A percentile compares a stretch with the other conserved stretches of the same genome.
Conservation (phyloP, 352 stramenopile species). For the Phytophthora cajani region DNA sequence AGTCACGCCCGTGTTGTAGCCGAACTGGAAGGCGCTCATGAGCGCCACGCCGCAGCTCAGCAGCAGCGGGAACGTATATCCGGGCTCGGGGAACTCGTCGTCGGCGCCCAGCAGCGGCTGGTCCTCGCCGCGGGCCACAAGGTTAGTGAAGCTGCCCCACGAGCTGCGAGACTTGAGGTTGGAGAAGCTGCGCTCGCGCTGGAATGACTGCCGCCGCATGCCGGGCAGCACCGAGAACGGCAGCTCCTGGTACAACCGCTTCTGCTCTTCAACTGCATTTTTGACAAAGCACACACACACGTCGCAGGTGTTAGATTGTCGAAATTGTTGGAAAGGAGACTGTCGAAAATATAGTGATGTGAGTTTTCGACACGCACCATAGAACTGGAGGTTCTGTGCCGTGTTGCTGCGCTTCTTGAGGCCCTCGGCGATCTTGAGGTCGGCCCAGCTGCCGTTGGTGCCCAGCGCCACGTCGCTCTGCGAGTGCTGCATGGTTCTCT, state of each 20-base stretch:
- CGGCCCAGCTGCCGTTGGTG: constrained; percentile 69
- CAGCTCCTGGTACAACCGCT: constrained; percentile 76
- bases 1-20: constrained; percentile 79
- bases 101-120: constrained; percentile 66
- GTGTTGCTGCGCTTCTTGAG: constrained; percentile 84
- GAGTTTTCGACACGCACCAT: constrained; percentile 43
- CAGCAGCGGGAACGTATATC: constrained; percentile 73
- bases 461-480: constrained; percentile 74
- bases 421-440: constrained; percentile 71
- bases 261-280: constrained; percentile 69
- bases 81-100: constrained; percentile 68
- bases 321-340: neutral
- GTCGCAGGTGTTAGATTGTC: constrained; percentile 11
- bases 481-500: constrained; percentile 63
- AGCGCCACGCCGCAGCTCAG: constrained; percentile 72
- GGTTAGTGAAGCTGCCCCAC: constrained; percentile 63
- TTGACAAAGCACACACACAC: constrained; percentile 7
- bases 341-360: neutral
- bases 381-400: constrained; percentile 81
- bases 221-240: constrained; percentile 74
- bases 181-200: constrained; percentile 74
- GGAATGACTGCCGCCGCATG: constrained; percentile 77
- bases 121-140: constrained; percentile 67
- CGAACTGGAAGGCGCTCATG: constrained; percentile 76
- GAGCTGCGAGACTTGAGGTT: constrained; percentile 71